phyloP scores from a whole-genome alignment of 2,329 filamentous ascomycete genomes.

The Tolypocladium inflatum region DNA sequence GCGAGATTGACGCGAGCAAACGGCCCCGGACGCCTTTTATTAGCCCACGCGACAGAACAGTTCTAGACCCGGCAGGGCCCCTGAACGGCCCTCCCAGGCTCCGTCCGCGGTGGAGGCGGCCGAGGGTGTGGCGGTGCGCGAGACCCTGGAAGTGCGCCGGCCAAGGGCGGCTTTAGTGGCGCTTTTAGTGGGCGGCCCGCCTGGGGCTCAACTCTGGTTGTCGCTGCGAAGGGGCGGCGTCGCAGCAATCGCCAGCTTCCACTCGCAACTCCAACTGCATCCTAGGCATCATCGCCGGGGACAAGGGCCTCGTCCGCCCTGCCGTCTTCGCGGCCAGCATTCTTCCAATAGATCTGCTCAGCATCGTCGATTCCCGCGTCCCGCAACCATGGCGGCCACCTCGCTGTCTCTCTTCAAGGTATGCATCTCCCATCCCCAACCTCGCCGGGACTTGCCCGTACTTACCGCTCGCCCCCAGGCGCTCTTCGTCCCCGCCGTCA shows the following conservation, averaged over 20 bases:
- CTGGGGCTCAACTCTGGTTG: too few species aligned
- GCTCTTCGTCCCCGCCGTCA: conserved; percentile 58
- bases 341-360: neutral
- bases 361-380: neutral
- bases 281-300: neutral
- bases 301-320: neutral
- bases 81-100: neutral
- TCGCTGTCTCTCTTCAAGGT: neutral
- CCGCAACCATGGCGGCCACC: neutral
- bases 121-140: neutral
- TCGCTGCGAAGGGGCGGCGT: neutral
- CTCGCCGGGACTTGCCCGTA: neutral
- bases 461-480: conserved; percentile 40
- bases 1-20: neutral
- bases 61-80: neutral
- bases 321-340: neutral
- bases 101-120: neutral
- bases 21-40: neutral
- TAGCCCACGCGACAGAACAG: neutral
- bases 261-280: neutral
- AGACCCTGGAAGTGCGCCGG: neutral
- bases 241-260: neutral
- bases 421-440: neutral
- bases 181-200: neutral
- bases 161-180: neutral